phyloP scores from a whole-genome alignment of 345 rosid genomes.

The Boechera retrofracta region DNA sequence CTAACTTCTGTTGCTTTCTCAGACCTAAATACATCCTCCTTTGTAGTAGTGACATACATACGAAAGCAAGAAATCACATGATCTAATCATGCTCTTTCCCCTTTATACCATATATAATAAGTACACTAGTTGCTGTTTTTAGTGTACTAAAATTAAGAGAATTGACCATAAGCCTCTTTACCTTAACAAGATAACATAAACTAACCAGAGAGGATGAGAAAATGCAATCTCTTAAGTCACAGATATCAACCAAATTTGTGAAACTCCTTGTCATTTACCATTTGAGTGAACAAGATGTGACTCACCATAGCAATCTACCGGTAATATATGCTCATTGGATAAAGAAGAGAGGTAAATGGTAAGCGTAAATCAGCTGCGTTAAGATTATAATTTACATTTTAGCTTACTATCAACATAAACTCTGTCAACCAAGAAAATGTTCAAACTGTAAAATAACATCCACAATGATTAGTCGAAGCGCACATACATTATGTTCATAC shows the following conservation, averaged over 20 bases:
- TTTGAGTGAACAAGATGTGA: constrained; percentile 16
- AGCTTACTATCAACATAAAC: too few relatives aligned
- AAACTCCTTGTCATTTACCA: constrained; percentile 22
- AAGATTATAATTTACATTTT: too few relatives aligned
- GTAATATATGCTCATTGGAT: background rate
- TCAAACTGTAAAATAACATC: too few relatives aligned
- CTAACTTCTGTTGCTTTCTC: constrained; percentile 35
- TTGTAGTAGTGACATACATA: constrained; percentile 21
- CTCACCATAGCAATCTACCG: background rate
- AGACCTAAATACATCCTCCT: constrained; percentile 40
- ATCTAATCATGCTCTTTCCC: constrained; percentile 39
- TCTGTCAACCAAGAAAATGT: too few relatives aligned
- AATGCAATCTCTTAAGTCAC: constrained; percentile 2
- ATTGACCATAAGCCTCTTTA: background rate
- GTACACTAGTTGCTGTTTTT: constrained; percentile 30
- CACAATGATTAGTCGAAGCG: too few relatives aligned
- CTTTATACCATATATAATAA: background rate
- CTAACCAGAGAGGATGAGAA: constrained; percentile 7
- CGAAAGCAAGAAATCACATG: constrained; percentile 38
- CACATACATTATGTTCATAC: too few relatives aligned
- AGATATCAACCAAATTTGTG: constrained; percentile 9
- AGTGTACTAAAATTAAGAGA: constrained; percentile 18
- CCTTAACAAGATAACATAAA: constrained; percentile 37
- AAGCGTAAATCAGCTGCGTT: too few relatives aligned
- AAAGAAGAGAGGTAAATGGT: too few relatives aligned